Base-by-base conservation (phyloP, 2,329 filamentous ascomycete species). In the Fusarium foetens region DNA sequence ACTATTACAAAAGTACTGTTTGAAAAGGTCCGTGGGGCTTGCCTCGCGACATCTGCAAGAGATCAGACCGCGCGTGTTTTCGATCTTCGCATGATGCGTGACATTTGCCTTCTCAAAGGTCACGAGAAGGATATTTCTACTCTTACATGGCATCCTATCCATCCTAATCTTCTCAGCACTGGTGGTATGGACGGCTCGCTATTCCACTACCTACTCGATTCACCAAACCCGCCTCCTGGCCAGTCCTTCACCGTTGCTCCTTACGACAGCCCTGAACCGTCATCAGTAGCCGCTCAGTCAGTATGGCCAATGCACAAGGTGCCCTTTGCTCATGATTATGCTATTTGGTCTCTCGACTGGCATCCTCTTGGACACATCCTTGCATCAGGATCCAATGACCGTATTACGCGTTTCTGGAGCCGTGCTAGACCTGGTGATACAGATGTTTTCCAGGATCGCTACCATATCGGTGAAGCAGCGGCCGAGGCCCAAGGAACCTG, bases 301-400 rank as follows among this genome's bases (percentile, higher is more conserved):
- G 93, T 99, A 68, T 94, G 94, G 79, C 96, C 96, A 4, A 94
- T 94, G 7, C 95, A 98, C 84, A 92, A 91, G 77, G 84, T 98
- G 36, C 90, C 93, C 12, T 95, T 92, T 78, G 96, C 96, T 1
- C 96, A 99, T 80, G 93, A 97, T 75, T 97, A 95, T 80, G 94
- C 94, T 23, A 96, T 99, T 72, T 99, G 96, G 96, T 97, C 95
- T 23, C 88, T 99, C 54, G 95, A 98, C 84, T 99, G 96, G 95
- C 96, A 99, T 80, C 96, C 96, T 1, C 87, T 98, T 0, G 96
- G 96, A 33, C 96, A 99, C 79, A 95, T 99, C 71, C 88, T 99
- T 12, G 95, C 95, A 1, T 97, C 95, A 4, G 96, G 96, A 17
- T 97, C 95, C 16, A 98, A 99, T 81, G 96, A 99, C 81, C 92